These are phyloP conservation scores for Lentinula detonsa DNA, from an alignment of 768 basidiomycete species.

Conservation along the genomic window DNA sequence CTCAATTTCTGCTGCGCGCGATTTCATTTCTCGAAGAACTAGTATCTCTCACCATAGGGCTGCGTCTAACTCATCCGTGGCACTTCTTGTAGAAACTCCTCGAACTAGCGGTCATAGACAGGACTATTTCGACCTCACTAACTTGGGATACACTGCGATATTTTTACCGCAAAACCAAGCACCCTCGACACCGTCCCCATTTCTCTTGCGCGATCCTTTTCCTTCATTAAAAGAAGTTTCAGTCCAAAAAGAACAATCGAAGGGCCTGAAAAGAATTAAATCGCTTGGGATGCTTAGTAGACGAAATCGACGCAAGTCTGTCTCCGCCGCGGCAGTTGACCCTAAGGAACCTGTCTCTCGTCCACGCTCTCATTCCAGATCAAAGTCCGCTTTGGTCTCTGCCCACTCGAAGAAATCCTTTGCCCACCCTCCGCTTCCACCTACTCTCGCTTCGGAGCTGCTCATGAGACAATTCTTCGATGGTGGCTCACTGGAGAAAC, in stretches of 20 bases:
- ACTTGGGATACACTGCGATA: slow-evolving; percentile 60
- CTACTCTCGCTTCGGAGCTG: slow-evolving; percentile 59
- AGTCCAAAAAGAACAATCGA: slow-evolving; percentile 14
- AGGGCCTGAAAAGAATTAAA: slow-evolving; percentile 38
- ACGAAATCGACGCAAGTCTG: slow-evolving; percentile 31
- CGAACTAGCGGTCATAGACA: slow-evolving; percentile 27
- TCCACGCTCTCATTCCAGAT: slow-evolving; percentile 15
- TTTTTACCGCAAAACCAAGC: slow-evolving; percentile 56
- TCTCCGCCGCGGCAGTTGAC: slow-evolving; percentile 10
- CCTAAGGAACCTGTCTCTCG: slow-evolving; percentile 19
- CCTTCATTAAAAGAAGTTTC: slow-evolving; percentile 17
- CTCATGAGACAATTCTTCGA: slow-evolving; percentile 65
- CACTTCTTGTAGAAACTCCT: slow-evolving; percentile 38
- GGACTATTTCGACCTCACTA: slow-evolving; percentile 47
- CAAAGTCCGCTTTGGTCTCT: slow-evolving; percentile 20
- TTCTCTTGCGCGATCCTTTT: slow-evolving; percentile 15
- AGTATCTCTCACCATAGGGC: slow-evolving; percentile 27
- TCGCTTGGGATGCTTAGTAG: slow-evolving; percentile 43
- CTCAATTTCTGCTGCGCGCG: background rate
- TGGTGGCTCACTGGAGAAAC: slow-evolving; percentile 53
- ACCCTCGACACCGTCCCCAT: slow-evolving; percentile 34
- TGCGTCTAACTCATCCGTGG: slow-evolving; percentile 36
- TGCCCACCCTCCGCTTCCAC: slow-evolving; percentile 22
- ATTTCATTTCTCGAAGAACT: slow-evolving; percentile 15
- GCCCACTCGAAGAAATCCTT: slow-evolving; percentile 18